Evolutionary conservation across 768 basidiomycete genomes (phyloP), one percentile per base, ranked within the genome.

Genomic region (Lentinula detonsa): DNA sequence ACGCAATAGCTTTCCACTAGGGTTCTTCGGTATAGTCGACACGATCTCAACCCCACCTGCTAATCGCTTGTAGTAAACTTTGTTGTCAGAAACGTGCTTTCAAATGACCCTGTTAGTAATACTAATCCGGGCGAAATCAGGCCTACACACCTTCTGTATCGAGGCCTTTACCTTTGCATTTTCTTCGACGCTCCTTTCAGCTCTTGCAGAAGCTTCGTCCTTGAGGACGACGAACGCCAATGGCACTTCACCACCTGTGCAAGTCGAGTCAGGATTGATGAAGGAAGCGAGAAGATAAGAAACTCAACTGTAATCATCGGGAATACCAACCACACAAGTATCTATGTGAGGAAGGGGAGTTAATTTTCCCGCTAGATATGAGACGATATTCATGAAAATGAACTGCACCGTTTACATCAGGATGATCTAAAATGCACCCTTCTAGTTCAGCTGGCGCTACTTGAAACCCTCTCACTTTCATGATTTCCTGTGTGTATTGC

Each of bases 401-500:
- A 33, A 37, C 3, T 42, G 23, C 23, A 59, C 57, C 57, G 15
- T n/a, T 75, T 23, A 89, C 81, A 64, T 86, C 86, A 0, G 78
- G 71, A 64, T 88, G 84, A 48, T 75, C 78, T 28, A 87, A 69
- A n/a, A 87, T 66, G 61, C 85, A 85, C 18, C 82, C 88, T 66
- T 89, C 88, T 8, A 89, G 74, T 63, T 88, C 87, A 3, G 88
- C 87, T 2, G 88, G 88, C 1, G 88, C 86, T 1, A 90, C 88
- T 67, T 90, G 88, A 68, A 86, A 87, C 2, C 89, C 88, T 66
- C 34, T 60, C 15, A 74, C 75, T 67, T 81, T 79, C 76, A 81
- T 76, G 50, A 80, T 78, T 71, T 81, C 79, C 75, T 79, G 33
- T 31, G 23, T 31, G 6, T 28, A 28, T 28, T 3, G 28, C 1